phyloP scores from a whole-genome alignment of 2,329 filamentous ascomycete genomes.

The Trichoderma asperellum region DNA sequence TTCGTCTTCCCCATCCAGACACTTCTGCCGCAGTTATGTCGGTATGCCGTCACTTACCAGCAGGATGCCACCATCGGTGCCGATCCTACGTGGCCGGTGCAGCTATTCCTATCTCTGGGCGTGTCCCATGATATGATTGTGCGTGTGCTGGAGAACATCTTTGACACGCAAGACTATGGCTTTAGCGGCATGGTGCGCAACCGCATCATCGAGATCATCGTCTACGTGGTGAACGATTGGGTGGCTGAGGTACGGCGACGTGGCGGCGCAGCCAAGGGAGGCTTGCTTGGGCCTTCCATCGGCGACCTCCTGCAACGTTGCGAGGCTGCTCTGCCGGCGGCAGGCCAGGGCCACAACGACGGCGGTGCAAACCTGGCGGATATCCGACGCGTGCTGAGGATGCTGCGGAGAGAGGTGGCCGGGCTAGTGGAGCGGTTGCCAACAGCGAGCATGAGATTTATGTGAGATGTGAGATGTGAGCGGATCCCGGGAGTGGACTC shows the following conservation, averaged over 20 bases:
- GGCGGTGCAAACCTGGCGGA: conserved; percentile 53
- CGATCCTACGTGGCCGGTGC: conserved; percentile 60
- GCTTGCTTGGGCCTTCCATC: conserved; percentile 49
- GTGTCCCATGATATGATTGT: conserved; percentile 61
- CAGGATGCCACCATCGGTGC: conserved; percentile 63
- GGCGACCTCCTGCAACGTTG: conserved; percentile 56
- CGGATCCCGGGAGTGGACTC: conserved; percentile 20
- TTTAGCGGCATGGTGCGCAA: conserved; percentile 57
- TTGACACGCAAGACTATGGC: conserved; percentile 62
- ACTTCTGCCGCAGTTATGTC: conserved; percentile 65
- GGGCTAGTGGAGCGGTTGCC: conserved; percentile 50
- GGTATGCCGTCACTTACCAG: conserved; percentile 62
- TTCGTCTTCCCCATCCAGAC: conserved; percentile 67
- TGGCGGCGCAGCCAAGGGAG: conserved; percentile 47
- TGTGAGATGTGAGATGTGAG: conserved; percentile 39
- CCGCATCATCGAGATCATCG: conserved; percentile 59
- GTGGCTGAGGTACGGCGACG: conserved; percentile 54
- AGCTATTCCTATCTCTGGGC: conserved; percentile 59
- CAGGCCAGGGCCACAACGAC: conserved; percentile 47
- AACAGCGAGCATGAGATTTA: conserved; percentile 51
- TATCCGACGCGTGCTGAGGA: conserved; percentile 48
- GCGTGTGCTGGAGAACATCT: conserved; percentile 59
- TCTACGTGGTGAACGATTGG: conserved; percentile 54
- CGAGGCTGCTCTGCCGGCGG: conserved; percentile 50
- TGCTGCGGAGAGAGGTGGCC: conserved; percentile 50